Base-by-base conservation (phyloP, 805 yeast species). In the Teunomyces atbi region DNA sequence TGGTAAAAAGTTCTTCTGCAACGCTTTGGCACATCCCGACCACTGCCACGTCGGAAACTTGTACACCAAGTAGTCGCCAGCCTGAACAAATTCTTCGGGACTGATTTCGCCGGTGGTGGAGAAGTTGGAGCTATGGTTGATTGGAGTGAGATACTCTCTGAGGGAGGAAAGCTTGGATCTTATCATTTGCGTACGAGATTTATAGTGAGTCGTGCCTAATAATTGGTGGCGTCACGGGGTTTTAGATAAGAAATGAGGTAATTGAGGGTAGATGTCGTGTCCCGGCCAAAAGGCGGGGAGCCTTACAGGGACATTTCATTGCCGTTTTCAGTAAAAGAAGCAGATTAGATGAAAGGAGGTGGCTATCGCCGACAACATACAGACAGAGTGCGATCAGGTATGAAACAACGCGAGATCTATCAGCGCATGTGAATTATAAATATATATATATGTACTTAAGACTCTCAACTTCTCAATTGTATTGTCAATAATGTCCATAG, bases 31-130 rank as follows among this genome's bases (percentile, higher is more conserved):
- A 44, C 69, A 59, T 6, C 62, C 37, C 20, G 66, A 60, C 99
- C 99, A 94, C 51, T 83, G 82, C 99, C 99, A 94, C 0, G 98
- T 94, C 2, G 99, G 98, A 63, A 94, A 94, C 73, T 86, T 88
- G 65, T 82, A 84, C 27, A 84, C 91, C 47, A 94, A 70, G 65
- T 89, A 94, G 64, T 94, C 97, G 18, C 99, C 99, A 3, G 99
- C 97, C 45, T 73, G 74, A 7, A 90, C 92, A 68, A 94, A 94
- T 64, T 94, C 99, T 45, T 89, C 96, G 1, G 99, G 99, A 1
- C 96, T 88, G 43, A 94, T 84, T 62, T 92, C 94, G 3, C 99
- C 99, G 0, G 97, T 87, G 41, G 76, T 68, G 45, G 82, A 74
- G 69, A 90, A 94, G 13, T 94, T 89, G 20, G 97, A 90, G n/a